A percentile compares a stretch with the other conserved stretches of the same genome.
Evolutionary conservation across 352 stramenopile species (phyloP).

Genomic region (Globisporangium paddicum): DNA sequence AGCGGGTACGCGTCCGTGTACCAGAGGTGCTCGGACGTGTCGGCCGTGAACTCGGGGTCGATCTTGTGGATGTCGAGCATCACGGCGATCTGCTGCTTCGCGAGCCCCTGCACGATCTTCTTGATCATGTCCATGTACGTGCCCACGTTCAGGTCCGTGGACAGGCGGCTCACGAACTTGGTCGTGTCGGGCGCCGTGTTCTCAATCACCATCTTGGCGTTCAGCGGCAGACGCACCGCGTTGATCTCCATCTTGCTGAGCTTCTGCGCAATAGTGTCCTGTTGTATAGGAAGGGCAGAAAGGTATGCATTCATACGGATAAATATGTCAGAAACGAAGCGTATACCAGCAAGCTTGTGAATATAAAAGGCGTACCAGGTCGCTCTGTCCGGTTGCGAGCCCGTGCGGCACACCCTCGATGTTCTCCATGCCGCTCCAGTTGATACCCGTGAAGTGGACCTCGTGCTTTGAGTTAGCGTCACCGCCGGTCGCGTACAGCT

Average conservation of each 20-base stretch:
- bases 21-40: slow-evolving; percentile 74
- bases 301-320: background rate
- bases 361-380: slow-evolving; percentile 26
- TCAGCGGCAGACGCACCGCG: slow-evolving; percentile 70
- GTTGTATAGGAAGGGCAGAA: background rate
- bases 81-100: slow-evolving; percentile 76
- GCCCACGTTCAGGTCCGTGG: slow-evolving; percentile 60
- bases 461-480: slow-evolving; percentile 46
- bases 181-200: slow-evolving; percentile 57
- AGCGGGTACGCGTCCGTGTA: slow-evolving; percentile 57
- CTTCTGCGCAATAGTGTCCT: slow-evolving; percentile 56
- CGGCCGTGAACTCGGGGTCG: slow-evolving; percentile 61
- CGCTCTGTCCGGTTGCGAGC: slow-evolving; percentile 57
- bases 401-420: slow-evolving; percentile 69
- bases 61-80: slow-evolving; percentile 85
- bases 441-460: slow-evolving; percentile 81
- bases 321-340: too few species aligned
- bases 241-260: slow-evolving; percentile 70
- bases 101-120: slow-evolving; percentile 74
- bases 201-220: slow-evolving; percentile 79
- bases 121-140: slow-evolving; percentile 86
- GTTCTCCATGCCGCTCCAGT: slow-evolving; percentile 88
- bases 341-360: too few species aligned
- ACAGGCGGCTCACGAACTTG: slow-evolving; percentile 56
- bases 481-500: slow-evolving; percentile 61